Percentiles rank a stretch among this genome's conserved stretches.
Conservation (phyloP, 495 filamentous ascomycete species). For the Penicillium odoratum region DNA sequence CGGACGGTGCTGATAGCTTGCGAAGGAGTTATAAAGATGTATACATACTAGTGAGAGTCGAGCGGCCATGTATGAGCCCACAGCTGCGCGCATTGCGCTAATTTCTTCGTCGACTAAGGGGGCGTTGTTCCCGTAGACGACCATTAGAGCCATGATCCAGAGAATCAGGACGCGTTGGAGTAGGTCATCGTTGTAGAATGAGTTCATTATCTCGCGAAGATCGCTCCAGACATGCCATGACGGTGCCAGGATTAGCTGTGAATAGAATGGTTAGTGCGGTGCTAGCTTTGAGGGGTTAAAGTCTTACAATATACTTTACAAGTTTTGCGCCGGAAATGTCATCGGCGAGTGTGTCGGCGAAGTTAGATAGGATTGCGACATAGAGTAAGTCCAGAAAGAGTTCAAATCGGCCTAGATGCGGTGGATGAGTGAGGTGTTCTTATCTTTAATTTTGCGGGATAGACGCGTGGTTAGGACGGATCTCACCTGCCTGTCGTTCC, state of each 20-base stretch:
- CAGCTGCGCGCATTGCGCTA: constrained; percentile 39
- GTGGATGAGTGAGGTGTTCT: background rate
- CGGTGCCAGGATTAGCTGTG: constrained; percentile 40
- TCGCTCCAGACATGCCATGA: constrained; percentile 52
- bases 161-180: constrained; percentile 47
- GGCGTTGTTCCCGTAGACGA: constrained; percentile 51
- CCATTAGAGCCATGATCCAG: constrained; percentile 47
- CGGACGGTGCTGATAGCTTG: constrained; percentile 38
- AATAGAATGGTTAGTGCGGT: background rate
- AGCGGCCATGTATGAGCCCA: constrained; percentile 40
- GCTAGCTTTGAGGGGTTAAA: background rate
- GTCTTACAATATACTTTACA: constrained; percentile 40
- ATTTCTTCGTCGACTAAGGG: constrained; percentile 41
- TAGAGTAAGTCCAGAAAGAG: constrained; percentile 52
- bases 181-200: constrained; percentile 51
- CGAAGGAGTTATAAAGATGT: constrained; percentile 37
- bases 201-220: constrained; percentile 49
- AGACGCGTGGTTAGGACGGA: background rate
- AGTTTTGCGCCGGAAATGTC: constrained; percentile 47
- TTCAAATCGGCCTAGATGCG: constrained; percentile 40
- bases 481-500: constrained; percentile 38
- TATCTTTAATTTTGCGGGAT: background rate
- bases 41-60: constrained; percentile 29
- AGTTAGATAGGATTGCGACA: constrained; percentile 45
- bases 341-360: constrained; percentile 45